phyloP scores from a whole-genome alignment of 495 filamentous ascomycete species.

The Xylaria flabelliformis region DNA sequence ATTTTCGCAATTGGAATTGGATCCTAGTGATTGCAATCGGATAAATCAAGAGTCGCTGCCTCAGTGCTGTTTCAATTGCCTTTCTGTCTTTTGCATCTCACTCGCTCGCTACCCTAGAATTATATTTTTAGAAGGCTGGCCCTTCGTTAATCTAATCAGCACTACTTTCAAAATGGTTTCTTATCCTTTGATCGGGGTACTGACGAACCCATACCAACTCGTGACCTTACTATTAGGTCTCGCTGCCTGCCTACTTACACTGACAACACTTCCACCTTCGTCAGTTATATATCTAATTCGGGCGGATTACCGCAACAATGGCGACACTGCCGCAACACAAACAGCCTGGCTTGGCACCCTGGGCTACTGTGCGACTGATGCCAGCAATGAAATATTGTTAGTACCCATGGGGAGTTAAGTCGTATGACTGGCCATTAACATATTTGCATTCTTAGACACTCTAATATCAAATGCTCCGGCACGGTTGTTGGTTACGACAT shows the following conservation, averaged over 20 bases:
- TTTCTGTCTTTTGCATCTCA: not conserved
- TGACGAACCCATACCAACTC: conserved; percentile 7
- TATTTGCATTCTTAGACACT: not conserved
- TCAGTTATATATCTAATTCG: conserved; percentile 17
- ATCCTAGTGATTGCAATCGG: not conserved
- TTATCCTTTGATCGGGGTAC: not conserved
- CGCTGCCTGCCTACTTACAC: not conserved
- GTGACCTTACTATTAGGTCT: conserved; percentile 5
- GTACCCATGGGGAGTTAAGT: not conserved
- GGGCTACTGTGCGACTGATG: conserved; percentile 20
- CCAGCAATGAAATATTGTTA: conserved; percentile 7
- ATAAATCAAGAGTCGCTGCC: conserved; percentile 3
- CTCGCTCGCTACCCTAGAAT: not conserved
- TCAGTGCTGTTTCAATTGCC: not conserved
- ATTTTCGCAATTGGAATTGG: not conserved
- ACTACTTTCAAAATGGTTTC: conserved; percentile 12
- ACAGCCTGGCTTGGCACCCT: conserved; percentile 24
- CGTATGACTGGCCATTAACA: not conserved
- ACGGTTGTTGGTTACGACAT: conserved; percentile 12
- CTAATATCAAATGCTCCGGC: not conserved
- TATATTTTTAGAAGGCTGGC: not conserved
- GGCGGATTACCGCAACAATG: conserved; percentile 6
- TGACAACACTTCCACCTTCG: conserved; percentile 17
- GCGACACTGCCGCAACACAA: not conserved
- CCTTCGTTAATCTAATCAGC: not conserved